Evolutionary conservation across 345 rosid species (phyloP).

Genomic region (Carallia pectinifolia): DNA sequence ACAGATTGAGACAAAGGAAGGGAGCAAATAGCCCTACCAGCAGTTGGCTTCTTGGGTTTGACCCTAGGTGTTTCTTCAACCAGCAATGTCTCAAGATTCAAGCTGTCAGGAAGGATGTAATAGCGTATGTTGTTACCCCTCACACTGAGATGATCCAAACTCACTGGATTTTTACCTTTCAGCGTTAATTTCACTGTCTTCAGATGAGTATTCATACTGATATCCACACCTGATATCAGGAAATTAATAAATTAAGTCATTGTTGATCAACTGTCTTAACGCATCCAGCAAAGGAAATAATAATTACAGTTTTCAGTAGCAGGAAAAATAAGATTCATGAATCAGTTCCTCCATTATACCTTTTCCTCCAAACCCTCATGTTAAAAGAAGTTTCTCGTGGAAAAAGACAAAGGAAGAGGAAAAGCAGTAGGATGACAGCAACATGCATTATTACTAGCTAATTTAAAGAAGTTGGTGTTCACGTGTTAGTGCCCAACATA

Average conservation of each 20-base stretch:
- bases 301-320: not conserved
- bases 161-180: conserved; percentile 90
- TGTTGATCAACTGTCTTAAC: not conserved
- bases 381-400: too few relatives aligned
- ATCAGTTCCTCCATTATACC: not conserved
- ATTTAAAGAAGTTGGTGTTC: too few relatives aligned
- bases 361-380: not conserved
- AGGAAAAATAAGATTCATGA: not conserved
- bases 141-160: conserved; percentile 85
- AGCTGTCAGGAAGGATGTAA: conserved; percentile 97
- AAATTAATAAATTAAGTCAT: not conserved
- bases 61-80: conserved; percentile 94
- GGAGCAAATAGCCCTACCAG: conserved; percentile 50
- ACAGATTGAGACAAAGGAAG: not conserved
- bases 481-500: too few relatives aligned
- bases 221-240: conserved; percentile 68
- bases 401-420: too few relatives aligned
- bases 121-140: conserved; percentile 96
- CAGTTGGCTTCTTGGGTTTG: conserved; percentile 94
- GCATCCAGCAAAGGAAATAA: not conserved
- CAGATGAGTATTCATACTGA: conserved; percentile 98
- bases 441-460: not conserved
- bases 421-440: not conserved
- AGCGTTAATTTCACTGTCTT: conserved; percentile 87
- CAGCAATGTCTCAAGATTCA: conserved; percentile 90